These are phyloP conservation scores for Fusarium temperatum DNA, from an alignment of 2,329 filamentous ascomycete species.

Conservation along the genomic window DNA sequence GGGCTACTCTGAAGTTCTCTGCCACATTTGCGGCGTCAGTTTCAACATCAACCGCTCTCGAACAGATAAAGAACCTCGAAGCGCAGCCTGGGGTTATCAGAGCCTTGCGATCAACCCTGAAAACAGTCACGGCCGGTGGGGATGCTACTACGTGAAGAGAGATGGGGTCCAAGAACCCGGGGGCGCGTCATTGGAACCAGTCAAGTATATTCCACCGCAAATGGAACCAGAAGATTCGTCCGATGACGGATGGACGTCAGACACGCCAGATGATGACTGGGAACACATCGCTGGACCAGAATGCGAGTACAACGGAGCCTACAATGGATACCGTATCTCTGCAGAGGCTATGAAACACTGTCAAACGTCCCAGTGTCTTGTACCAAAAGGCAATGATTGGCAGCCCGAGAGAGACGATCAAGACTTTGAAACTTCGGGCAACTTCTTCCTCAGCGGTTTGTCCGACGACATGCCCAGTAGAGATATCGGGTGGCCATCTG, in stretches of 20 bases:
- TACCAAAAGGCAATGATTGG: conserved; percentile 34
- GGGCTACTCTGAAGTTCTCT: conserved; percentile 6
- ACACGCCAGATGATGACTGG: not conserved
- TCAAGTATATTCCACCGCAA: not conserved
- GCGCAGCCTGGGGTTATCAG: conserved; percentile 17
- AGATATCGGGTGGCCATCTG: not conserved
- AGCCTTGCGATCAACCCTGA: not conserved
- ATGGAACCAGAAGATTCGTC: not conserved
- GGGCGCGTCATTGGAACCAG: not conserved
- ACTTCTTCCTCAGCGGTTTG: conserved; percentile 35
- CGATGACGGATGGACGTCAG: not conserved
- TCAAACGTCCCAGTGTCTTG: conserved; percentile 40
- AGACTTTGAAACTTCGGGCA: conserved; percentile 26
- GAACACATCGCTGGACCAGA: conserved; percentile 40
- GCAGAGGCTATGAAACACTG: conserved; percentile 40
- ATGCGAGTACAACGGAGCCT: conserved; percentile 21
- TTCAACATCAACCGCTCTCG: conserved; percentile 42
- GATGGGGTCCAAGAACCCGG: not conserved
- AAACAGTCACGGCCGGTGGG: not conserved
- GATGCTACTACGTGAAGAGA: conserved; percentile 2
- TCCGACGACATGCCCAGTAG: conserved; percentile 21
- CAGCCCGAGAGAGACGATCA: conserved; percentile 16
- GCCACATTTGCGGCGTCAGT: conserved; percentile 31
- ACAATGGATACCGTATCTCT: conserved; percentile 37
- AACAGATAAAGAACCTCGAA: conserved; percentile 28